Evolutionary conservation across 371 early-diverging fungal species (phyloP).

Genomic region (Mucor sp.): DNA sequence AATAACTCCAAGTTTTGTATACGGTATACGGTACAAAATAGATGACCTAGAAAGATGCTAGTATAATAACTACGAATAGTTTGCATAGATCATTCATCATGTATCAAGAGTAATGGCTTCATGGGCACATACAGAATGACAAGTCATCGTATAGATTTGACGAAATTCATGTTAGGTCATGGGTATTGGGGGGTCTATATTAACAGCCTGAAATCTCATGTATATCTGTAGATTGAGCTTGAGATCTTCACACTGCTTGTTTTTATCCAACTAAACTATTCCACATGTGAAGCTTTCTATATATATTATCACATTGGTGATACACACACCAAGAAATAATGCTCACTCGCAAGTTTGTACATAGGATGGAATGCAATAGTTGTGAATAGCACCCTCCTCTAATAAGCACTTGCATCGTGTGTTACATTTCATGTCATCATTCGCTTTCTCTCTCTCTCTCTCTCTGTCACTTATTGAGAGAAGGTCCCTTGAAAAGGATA

Average conservation of each 20-base stretch:
- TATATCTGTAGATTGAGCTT: not conserved
- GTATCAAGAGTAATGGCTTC: not conserved
- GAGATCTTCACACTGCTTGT: constrained; percentile 4
- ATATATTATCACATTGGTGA: not conserved
- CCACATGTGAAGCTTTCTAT: not conserved
- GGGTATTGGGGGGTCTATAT: not conserved
- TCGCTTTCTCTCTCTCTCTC: not conserved
- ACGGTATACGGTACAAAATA: not conserved
- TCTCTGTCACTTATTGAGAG: not conserved
- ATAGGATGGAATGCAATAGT: not conserved
- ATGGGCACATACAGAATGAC: not conserved
- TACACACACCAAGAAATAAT: not conserved
- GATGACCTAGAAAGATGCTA: not conserved
- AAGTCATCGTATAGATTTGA: constrained; percentile 1
- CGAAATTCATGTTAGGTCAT: not conserved
- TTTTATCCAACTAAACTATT: not conserved
- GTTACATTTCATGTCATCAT: constrained; percentile 7
- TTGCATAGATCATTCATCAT: not conserved
- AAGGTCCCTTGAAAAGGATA: constrained; percentile 1
- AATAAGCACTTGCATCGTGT: not conserved
- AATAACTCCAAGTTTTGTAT: not conserved
- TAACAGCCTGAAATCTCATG: not conserved
- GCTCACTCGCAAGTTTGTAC: not conserved
- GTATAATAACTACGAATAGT: not conserved
- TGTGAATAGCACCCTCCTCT: not conserved